A percentile compares a stretch with the other conserved stretches of the same genome.
These are phyloP conservation scores for Daldinia eschscholtzii DNA, from an alignment of 2,329 filamentous ascomycete genomes.

Conservation along the genomic window DNA sequence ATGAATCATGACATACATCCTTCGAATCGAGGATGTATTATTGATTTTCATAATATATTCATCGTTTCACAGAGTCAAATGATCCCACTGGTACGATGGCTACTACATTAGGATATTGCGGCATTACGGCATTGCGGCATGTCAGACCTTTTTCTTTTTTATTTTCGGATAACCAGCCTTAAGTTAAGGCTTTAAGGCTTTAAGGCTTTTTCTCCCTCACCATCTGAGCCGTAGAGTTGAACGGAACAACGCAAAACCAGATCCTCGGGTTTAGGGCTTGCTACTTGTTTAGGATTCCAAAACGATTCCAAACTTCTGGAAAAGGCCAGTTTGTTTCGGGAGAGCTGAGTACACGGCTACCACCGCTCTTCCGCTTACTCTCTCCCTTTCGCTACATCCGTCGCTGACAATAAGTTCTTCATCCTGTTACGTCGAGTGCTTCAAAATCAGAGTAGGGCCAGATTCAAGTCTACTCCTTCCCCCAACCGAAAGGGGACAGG, in stretches of 20 bases:
- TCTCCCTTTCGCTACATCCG: slow-evolving; percentile 9
- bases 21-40: neutral
- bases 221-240: neutral
- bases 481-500: slow-evolving; percentile 34
- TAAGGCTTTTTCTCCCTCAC: neutral
- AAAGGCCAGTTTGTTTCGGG: slow-evolving; percentile 37
- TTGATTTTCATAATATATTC: slow-evolving; percentile 7
- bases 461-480: slow-evolving; percentile 34
- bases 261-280: slow-evolving; percentile 17
- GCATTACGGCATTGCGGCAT: slow-evolving; percentile 8
- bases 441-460: slow-evolving; percentile 36
- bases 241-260: slow-evolving; percentile 9
- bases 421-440: slow-evolving; percentile 31
- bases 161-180: slow-evolving; percentile 14
- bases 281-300: slow-evolving; percentile 12
- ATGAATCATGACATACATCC: neutral
- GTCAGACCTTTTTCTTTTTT: slow-evolving; percentile 21
- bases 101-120: neutral
- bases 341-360: slow-evolving; percentile 22
- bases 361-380: slow-evolving; percentile 20
- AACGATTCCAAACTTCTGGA: slow-evolving; percentile 26
- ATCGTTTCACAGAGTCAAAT: slow-evolving; percentile 11
- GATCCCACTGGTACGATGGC: slow-evolving; percentile 16
- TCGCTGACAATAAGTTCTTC: slow-evolving; percentile 29
- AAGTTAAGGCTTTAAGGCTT: slow-evolving; percentile 8